Conservation (phyloP, 331 rosid species). For the Malus hybrid region DNA sequence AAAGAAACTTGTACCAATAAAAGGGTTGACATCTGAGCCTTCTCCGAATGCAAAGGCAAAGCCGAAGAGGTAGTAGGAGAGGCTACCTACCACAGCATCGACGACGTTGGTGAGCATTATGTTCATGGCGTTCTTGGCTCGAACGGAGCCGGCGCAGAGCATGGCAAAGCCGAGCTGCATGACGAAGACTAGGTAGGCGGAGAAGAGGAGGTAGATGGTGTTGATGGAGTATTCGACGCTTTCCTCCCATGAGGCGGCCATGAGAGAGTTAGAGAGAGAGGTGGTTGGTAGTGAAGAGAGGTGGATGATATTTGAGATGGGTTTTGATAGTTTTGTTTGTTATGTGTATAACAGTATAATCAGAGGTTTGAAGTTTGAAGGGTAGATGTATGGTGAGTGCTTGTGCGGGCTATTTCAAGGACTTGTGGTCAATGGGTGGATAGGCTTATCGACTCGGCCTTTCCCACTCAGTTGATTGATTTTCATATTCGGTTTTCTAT, state of each 20-base stretch:
- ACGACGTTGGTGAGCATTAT: slow-evolving; percentile 78
- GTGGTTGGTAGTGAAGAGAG: neutral
- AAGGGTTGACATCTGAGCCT: slow-evolving; percentile 42
- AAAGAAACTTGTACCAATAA: slow-evolving; percentile 55
- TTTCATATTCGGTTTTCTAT: no score
- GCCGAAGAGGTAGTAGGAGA: slow-evolving; percentile 74
- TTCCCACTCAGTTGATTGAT: no score
- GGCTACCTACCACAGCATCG: slow-evolving; percentile 72
- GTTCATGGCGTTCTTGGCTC: slow-evolving; percentile 75
- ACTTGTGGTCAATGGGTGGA: no score
- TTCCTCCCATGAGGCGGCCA: slow-evolving; percentile 62
- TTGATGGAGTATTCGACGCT: slow-evolving; percentile 57
- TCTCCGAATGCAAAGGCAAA: slow-evolving; percentile 72
- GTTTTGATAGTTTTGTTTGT: neutral
- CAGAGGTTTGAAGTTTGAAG: slow-evolving; percentile 12
- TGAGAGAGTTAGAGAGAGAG: neutral
- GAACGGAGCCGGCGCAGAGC: slow-evolving; percentile 77
- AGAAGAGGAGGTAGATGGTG: slow-evolving; percentile 60
- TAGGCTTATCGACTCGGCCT: no score
- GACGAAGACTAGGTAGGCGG: slow-evolving; percentile 64
- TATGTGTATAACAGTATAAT: neutral
- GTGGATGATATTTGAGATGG: neutral
- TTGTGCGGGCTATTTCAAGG: no score
- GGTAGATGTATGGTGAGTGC: slow-evolving; percentile 17
- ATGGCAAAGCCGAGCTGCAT: slow-evolving; percentile 80